Base-by-base conservation (phyloP, 257 asterid genomes). In the Solanum virginianum region DNA sequence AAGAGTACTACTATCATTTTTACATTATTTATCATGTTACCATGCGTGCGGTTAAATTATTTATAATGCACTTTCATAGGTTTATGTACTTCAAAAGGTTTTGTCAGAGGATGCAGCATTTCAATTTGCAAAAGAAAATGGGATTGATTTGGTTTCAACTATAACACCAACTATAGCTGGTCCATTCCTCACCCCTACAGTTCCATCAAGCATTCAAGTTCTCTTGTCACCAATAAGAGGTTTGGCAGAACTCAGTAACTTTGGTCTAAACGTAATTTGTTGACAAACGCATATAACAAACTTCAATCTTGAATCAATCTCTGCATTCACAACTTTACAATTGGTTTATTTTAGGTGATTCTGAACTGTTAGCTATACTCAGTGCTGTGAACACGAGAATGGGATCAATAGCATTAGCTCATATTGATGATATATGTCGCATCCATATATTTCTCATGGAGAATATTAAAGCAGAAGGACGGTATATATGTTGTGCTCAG, bases 351-450 rank as follows among this genome's bases (percentile, higher is more conserved):
- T 81, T 63, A 94, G 99, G 94, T 80, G 94, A 96, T 77, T 87
- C 89, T 43, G 87, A 81, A 86, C 14, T 90, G 85, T 88, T 88
- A 77, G 89, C 93, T 4, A 90, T 96, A 75, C 83, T 96, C 18
- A 57, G 63, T 17, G 90, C 93, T 12, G 97, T 96, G 84, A 94
- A 89, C 88, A 72, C 94, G 41, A 89, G 98, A 90, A 96, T 94
- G 99, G 98, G 98, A 89, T 94, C 98, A 1, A 89, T 94, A 47
- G 95, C 96, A 16, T 82, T 94, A 85, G 93, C 92, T 84, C 99
- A 94, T 88, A 85, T 92, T 5, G 94, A 92, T 79, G 99, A 96
- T 87, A 89, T 93, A 87, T 90, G 99, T 88, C 41, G 10, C 26
- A 98, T 94, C 15, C 98, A 96, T 85, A 86, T 91, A 81, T 93